phyloP scores from a whole-genome alignment of 2,329 filamentous ascomycete genomes.

The Colletotrichum shisoi region DNA sequence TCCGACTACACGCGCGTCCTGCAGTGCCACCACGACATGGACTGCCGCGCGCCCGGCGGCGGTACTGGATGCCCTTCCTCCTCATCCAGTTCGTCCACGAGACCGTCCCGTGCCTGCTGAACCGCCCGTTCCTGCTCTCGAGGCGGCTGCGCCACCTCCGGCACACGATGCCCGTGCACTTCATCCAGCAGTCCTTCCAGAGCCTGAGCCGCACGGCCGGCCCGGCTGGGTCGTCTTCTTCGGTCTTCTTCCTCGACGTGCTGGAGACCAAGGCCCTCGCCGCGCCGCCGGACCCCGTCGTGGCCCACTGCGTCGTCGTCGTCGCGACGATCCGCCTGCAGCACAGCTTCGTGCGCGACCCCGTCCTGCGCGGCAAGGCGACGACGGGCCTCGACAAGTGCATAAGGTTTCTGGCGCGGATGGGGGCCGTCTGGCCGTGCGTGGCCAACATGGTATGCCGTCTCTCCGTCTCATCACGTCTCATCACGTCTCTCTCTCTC shows the following conservation, averaged over 20 bases:
- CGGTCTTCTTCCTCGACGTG: conserved; percentile 58
- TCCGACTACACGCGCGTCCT: conserved; percentile 63
- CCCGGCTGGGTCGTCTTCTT: conserved; percentile 62
- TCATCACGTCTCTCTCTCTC: no score
- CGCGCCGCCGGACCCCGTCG: conserved; percentile 47
- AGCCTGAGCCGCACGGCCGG: conserved; percentile 59
- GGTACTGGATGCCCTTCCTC: conserved; percentile 63
- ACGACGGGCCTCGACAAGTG: conserved; percentile 45
- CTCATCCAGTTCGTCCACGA: conserved; percentile 62
- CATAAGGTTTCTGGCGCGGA: conserved; percentile 42
- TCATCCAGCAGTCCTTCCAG: conserved; percentile 62
- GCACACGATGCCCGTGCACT: conserved; percentile 61
- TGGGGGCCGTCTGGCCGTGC: conserved; percentile 43
- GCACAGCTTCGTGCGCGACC: conserved; percentile 56
- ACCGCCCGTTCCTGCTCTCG: conserved; percentile 62
- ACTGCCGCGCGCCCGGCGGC: conserved; percentile 57
- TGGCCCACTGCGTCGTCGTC: conserved; percentile 58
- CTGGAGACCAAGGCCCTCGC: conserved; percentile 54
- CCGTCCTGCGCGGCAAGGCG: conserved; percentile 41
- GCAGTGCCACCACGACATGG: conserved; percentile 59
- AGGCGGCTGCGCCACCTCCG: conserved; percentile 61
- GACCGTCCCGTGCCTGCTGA: conserved; percentile 61
- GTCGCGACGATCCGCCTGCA: conserved; percentile 63
- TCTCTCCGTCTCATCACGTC: no score
- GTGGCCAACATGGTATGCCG: conserved; percentile 43